Evolutionary conservation across 805 yeast genomes (phyloP), one percentile per base, ranked within the genome.

Genomic region (Cephaloascus albidus): DNA sequence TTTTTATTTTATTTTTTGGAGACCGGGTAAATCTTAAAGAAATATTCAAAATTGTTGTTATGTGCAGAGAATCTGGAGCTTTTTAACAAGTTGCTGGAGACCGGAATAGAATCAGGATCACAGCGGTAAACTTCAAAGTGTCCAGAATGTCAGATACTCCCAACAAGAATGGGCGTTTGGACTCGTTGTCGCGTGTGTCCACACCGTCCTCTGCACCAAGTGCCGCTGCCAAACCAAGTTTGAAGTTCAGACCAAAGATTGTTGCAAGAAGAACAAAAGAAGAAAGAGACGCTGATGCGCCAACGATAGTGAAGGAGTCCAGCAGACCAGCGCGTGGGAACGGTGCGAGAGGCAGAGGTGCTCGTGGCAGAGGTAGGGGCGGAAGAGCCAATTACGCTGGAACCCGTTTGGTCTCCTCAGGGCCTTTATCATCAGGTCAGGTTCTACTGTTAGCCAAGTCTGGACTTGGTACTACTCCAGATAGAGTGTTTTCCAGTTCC

Each of bases 181-280:
- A 35, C 18, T 35, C n/a, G 10, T 35, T 17, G 51, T 60, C 12
- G 47, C 46, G 20, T 43, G 33, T 38, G 18, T 19, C 26, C 35
- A 16, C 39, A 33, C 38, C 40, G 37, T 43, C 44, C 43, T 48
- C 34, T 26, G 38, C 38, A 36, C 6, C 44, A 6, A 16, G 40
- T 12, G 16, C 41, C 3, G 45, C 46, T 16, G 51, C 62, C 2
- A 75, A 76, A 49, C 74, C 85, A 5, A 67, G 76, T 2, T 61
- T 83, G 43, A 81, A 82, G 57, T 89, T 89, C 61, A 78, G 80
- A 57, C 97, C 97, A 2, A 89, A 89, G 57, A 81, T 71, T 2
- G 95, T 89, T 34, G 88, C 88, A 0, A 69, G 97, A 59, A 78
- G 86, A 54, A 64, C 87, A 10, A 81, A 85, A 48, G 89, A 85